Evolutionary conservation across 768 basidiomycete genomes (phyloP), one percentile per base, ranked within the genome.

Genomic region (Podaxis sp.): DNA sequence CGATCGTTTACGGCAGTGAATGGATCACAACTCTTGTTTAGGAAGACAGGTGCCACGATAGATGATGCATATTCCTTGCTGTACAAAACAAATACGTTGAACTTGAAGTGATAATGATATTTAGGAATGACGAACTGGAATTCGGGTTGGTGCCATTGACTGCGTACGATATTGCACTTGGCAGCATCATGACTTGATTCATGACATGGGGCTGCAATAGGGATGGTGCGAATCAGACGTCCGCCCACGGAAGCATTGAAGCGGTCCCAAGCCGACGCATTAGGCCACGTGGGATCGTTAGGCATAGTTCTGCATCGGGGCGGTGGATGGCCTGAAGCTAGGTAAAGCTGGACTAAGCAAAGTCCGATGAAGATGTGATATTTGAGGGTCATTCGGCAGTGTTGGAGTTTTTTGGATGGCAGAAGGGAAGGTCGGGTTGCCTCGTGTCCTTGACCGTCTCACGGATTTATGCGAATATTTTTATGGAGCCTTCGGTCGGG

Each of bases 21-120:
- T 7, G 66, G 66, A 37, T 65, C 51, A 46, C 66, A 67, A 43
- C 61, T 67, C 53, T 67, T 67, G 59, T 67, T 67, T 9, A 62
- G 46, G 33, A 62, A 62, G 19, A 55, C 54, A 2, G 61, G 61
- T 47, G 36, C 61, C 61, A 55, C 50, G 41, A 55, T 62, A 29
- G 54, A 62, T 4, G 61, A 55, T 6, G 61, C 54, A 40, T 49
- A 38, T 25, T 55, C 24, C 33, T 56, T 47, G 41, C 61, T 62
- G 13, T 15, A 15, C 37, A 12, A 43, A 50, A 8, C 19, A n/a
- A 25, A 25, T 17, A 3, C 24, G 9, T 15, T 36, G 2, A 8
- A 19, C 37, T 22, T 25, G 4, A 4, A n/a, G 29, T 40, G 4
- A 5, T 13, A 17, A 12, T 12, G 27, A 29, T 6, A 24, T 8